These are phyloP conservation scores for Quercus tomentella DNA, from an alignment of 331 rosid genomes.

Conservation along the genomic window DNA sequence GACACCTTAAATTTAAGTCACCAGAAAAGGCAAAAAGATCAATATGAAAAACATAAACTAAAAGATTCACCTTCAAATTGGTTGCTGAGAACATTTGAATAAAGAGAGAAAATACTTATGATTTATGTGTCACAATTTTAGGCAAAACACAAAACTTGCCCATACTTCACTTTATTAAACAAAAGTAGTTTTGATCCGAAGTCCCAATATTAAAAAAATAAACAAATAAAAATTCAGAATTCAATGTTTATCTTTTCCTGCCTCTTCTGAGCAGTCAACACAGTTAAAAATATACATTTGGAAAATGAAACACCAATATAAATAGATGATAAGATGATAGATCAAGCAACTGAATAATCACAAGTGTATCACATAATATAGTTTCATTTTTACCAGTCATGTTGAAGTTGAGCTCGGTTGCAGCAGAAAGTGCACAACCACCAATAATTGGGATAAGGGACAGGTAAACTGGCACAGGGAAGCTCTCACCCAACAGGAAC, in stretches of 20 bases:
- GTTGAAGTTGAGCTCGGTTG: conserved; percentile 90
- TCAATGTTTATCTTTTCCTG: background rate
- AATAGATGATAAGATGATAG: background rate
- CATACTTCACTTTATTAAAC: background rate
- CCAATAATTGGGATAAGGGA: conserved; percentile 86
- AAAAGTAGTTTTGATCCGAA: background rate
- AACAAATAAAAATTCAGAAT: background rate
- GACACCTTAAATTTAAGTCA: background rate
- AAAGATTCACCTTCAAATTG: background rate
- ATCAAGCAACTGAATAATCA: background rate
- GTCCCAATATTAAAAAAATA: background rate
- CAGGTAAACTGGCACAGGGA: conserved; percentile 66
- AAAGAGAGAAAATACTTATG: background rate
- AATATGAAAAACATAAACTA: background rate
- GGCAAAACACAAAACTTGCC: background rate
- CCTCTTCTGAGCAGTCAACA: background rate
- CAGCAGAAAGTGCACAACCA: conserved; percentile 89
- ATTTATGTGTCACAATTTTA: background rate
- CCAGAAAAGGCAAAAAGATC: too few species aligned
- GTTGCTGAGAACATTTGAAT: background rate
- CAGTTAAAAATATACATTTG: background rate
- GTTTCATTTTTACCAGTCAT: conserved; percentile 57
- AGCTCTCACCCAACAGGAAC: conserved; percentile 73
- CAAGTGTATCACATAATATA: background rate
- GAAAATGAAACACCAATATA: background rate